Percentiles rank a stretch among this genome's conserved stretches.
These are phyloP conservation scores for Umbelopsis ramanniana DNA, from an alignment of 192 early-diverging fungal species.

Conservation along the genomic window DNA sequence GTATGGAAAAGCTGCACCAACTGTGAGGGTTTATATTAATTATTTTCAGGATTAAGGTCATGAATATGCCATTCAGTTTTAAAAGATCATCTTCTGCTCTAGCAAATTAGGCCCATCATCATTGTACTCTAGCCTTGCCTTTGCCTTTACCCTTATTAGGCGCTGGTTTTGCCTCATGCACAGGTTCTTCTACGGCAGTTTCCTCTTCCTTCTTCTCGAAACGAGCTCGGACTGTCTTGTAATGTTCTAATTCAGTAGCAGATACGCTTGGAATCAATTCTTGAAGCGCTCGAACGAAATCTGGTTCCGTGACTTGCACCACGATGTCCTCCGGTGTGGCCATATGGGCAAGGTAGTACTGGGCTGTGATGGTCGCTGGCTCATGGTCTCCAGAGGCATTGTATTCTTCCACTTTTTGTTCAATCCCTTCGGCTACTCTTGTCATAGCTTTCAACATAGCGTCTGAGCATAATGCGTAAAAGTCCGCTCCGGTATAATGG, in stretches of 20 bases:
- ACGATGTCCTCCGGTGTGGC: constrained; percentile 68
- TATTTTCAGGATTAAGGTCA: too few species aligned
- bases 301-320: constrained; percentile 80
- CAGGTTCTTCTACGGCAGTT: background rate
- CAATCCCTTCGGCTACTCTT: constrained; percentile 78
- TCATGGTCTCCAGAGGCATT: constrained; percentile 39
- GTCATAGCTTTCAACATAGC: constrained; percentile 97
- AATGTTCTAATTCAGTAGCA: constrained; percentile 84
- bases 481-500: constrained; percentile 96
- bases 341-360: constrained; percentile 90
- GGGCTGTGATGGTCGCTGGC: constrained; percentile 77
- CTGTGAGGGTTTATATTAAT: too few species aligned
- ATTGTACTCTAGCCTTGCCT: constrained; percentile 37
- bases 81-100: too few species aligned
- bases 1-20: too few species aligned
- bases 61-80: too few species aligned
- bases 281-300: constrained; percentile 83
- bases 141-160: constrained; percentile 40
- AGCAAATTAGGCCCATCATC: background rate
- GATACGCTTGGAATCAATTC: constrained; percentile 92
- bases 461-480: constrained; percentile 98
- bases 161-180: constrained; percentile 23
- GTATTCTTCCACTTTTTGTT: constrained; percentile 50
- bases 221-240: constrained; percentile 77
- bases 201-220: constrained; percentile 66